A percentile compares a stretch with the other conserved stretches of the same genome.
phyloP scores from a whole-genome alignment of 306 rosid species.

The Glycine latifolia region DNA sequence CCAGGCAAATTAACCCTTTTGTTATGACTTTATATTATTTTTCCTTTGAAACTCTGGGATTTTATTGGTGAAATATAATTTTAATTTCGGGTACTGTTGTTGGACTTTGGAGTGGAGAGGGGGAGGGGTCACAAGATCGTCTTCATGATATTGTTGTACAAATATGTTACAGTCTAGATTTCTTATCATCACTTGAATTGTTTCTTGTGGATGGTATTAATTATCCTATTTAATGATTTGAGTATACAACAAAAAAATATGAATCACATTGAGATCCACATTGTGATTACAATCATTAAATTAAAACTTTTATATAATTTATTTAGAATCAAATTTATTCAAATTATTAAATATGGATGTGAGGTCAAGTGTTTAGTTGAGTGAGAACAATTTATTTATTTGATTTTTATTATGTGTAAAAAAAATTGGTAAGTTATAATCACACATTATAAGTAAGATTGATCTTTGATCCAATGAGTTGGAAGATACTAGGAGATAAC shows the following conservation, averaged over 20 bases:
- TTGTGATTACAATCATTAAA: too few relatives aligned
- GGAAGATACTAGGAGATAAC: too few relatives aligned
- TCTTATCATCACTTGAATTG: not conserved
- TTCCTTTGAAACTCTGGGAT: not conserved
- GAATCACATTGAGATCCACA: too few relatives aligned
- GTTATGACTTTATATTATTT: not conserved
- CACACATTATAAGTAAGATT: too few relatives aligned
- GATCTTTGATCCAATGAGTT: too few relatives aligned
- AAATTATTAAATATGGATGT: not conserved
- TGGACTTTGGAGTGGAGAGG: not conserved
- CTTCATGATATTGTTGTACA: not conserved
- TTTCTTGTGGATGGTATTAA: not conserved
- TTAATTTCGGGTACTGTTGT: not conserved
- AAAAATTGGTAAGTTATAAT: not conserved
- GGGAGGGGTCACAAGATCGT: not conserved
- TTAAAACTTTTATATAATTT: too few relatives aligned
- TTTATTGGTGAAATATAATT: not conserved
- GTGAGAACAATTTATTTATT: too few relatives aligned
- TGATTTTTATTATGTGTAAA: too few relatives aligned
- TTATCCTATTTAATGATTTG: not conserved
- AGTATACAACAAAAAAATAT: not conserved
- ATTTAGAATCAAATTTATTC: too few relatives aligned
- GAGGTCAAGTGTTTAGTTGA: too few relatives aligned
- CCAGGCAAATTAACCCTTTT: not conserved
- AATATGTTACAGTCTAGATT: not conserved